Conservation (phyloP, 345 rosid species). For the Mangifera indica region DNA sequence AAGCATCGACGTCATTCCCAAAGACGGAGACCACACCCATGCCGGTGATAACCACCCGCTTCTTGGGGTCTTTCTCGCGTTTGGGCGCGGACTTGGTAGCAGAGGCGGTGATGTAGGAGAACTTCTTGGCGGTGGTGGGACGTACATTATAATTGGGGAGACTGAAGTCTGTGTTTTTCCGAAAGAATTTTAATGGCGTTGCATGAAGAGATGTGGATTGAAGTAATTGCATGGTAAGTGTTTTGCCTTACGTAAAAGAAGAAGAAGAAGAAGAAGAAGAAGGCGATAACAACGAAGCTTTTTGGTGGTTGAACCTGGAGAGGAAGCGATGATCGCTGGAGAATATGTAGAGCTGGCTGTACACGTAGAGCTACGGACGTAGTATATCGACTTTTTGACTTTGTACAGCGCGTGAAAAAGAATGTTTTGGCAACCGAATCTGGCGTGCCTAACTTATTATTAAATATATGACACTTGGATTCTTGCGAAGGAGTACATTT, state of each 20-base stretch:
- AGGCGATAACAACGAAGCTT: slow-evolving; percentile 34
- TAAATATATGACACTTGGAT: no score
- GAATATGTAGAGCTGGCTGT: not conserved
- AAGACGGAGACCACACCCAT: slow-evolving; percentile 96
- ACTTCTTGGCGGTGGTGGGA: slow-evolving; percentile 25
- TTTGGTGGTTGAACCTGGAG: not conserved
- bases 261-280: not conserved
- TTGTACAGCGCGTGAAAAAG: not conserved
- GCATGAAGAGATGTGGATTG: slow-evolving; percentile 59
- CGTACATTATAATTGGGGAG: slow-evolving; percentile 27
- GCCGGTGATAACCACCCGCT: slow-evolving; percentile 93
- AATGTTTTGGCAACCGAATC: no score
- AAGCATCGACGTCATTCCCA: slow-evolving; percentile 83
- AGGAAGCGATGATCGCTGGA: not conserved
- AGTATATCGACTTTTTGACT: not conserved
- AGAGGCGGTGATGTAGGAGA: slow-evolving; percentile 51
- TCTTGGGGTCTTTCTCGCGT: slow-evolving; percentile 93
- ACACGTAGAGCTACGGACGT: not conserved
- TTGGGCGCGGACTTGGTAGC: slow-evolving; percentile 65
- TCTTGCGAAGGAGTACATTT: no score
- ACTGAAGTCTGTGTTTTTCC: slow-evolving; percentile 26
- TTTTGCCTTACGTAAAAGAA: slow-evolving; percentile 1
- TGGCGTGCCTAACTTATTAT: no score
- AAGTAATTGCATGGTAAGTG: slow-evolving; percentile 67
- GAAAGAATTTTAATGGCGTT: slow-evolving; percentile 55